These are phyloP conservation scores for Podospora pseudocomata DNA, from an alignment of 495 filamentous ascomycete species.

Conservation along the genomic window DNA sequence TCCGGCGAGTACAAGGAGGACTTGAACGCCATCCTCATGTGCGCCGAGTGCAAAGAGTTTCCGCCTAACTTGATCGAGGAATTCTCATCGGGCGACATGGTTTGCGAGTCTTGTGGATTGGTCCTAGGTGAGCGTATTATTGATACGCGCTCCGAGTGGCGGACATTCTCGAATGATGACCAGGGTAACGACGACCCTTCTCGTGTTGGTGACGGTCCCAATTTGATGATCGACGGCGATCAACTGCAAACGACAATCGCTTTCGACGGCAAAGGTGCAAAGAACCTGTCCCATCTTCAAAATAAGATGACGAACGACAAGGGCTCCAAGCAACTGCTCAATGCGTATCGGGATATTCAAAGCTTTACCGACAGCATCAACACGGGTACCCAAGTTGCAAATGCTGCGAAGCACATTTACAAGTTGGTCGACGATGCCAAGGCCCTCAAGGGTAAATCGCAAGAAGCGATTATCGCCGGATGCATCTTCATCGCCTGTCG, in stretches of 20 bases:
- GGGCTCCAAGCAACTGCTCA: conserved; percentile 70
- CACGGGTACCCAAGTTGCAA: conserved; percentile 72
- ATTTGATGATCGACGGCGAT: conserved; percentile 82
- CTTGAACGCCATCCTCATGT: conserved; percentile 76
- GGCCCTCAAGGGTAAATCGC: conserved; percentile 90
- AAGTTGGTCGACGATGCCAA: conserved; percentile 90
- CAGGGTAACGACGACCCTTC: conserved; percentile 90
- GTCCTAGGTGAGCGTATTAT: conserved; percentile 88
- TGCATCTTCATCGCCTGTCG: conserved; percentile 98
- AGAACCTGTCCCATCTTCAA: conserved; percentile 78
- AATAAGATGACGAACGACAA: conserved; percentile 86
- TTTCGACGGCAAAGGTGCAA: conserved; percentile 63
- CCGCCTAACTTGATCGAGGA: conserved; percentile 93
- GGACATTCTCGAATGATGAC: conserved; percentile 97
- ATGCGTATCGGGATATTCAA: conserved; percentile 86
- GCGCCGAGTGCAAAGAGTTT: conserved; percentile 82
- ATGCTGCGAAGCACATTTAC: conserved; percentile 89
- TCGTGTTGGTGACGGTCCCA: conserved; percentile 90
- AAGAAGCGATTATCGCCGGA: conserved; percentile 88
- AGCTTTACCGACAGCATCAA: conserved; percentile 80
- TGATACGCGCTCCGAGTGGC: conserved; percentile 95
- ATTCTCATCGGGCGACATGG: conserved; percentile 84
- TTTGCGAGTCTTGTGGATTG: conserved; percentile 88
- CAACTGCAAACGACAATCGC: conserved; percentile 91
- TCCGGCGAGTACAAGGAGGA: conserved; percentile 50